Conservation (phyloP, 768 basidiomycete genomes). For the Hericium rajendrae region DNA sequence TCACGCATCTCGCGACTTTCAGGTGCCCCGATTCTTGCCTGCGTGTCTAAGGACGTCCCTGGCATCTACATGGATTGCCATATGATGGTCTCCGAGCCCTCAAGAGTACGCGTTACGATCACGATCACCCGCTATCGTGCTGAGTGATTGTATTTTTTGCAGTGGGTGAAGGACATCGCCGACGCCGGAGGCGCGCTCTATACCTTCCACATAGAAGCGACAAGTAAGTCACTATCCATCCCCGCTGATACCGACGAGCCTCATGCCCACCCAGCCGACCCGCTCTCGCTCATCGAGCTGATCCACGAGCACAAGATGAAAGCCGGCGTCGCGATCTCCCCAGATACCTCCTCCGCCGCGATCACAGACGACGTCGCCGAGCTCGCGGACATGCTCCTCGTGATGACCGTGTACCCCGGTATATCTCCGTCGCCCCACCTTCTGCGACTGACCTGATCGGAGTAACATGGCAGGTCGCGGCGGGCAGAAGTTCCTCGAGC, state of each 20-base stretch:
- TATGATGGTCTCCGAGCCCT: slow-evolving; percentile 98
- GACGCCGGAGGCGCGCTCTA: slow-evolving; percentile 92
- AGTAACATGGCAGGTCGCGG: slow-evolving; percentile 53
- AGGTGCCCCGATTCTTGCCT: slow-evolving; percentile 85
- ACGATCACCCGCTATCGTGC: neutral
- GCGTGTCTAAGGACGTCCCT: slow-evolving; percentile 78
- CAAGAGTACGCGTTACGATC: slow-evolving; percentile 43
- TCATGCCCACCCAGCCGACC: slow-evolving; percentile 41
- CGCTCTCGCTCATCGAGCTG: slow-evolving; percentile 63
- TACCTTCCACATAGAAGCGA: slow-evolving; percentile 95
- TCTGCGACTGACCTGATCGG: neutral
- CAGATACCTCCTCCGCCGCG: slow-evolving; percentile 80
- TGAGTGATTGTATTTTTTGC: neutral
- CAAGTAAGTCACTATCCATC: slow-evolving; percentile 42
- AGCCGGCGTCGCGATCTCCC: slow-evolving; percentile 94
- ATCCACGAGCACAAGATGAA: slow-evolving; percentile 85
- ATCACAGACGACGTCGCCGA: slow-evolving; percentile 82
- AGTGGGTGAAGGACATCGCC: slow-evolving; percentile 98
- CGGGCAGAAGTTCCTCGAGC: slow-evolving; percentile 92
- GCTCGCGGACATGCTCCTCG: slow-evolving; percentile 87
- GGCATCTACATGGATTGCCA: slow-evolving; percentile 99
- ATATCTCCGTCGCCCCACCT: neutral
- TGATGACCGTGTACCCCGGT: slow-evolving; percentile 98
- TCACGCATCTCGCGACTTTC: neutral
- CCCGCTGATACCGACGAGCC: neutral